Evolutionary conservation across 331 rosid species (phyloP).

Genomic region (Malus hybrid): DNA sequence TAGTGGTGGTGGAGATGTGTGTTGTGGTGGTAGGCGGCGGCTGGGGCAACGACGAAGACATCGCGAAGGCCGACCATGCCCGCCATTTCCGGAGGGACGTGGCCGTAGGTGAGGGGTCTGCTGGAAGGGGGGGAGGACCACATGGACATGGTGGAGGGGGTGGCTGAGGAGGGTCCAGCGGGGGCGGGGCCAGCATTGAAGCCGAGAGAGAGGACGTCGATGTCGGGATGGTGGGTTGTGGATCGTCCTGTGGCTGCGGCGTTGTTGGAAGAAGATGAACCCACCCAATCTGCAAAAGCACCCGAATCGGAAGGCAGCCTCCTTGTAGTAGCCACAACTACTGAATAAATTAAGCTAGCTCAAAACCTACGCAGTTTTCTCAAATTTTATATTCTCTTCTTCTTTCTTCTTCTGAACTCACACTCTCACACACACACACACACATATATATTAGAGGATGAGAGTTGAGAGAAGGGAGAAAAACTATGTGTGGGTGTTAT

Average conservation of each 20-base stretch:
- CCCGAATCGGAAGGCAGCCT: conserved; percentile 88
- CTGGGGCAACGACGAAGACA: conserved; percentile 63
- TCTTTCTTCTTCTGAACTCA: neutral
- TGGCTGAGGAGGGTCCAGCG: conserved; percentile 41
- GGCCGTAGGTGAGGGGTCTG: conserved; percentile 47
- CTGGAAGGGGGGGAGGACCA: conserved; percentile 17
- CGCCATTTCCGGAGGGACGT: conserved; percentile 53
- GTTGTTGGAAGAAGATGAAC: conserved; percentile 14
- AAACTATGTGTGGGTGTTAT: neutral
- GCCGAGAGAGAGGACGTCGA: conserved; percentile 76
- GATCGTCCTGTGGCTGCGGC: conserved; percentile 22
- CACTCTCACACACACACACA: too few species aligned
- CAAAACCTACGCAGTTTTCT: neutral
- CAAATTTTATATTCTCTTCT: neutral
- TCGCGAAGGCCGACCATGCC: conserved; percentile 69
- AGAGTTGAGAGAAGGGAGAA: too few species aligned
- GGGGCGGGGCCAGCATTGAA: conserved; percentile 74
- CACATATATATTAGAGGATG: neutral
- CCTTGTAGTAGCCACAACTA: conserved; percentile 99
- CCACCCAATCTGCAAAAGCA: conserved; percentile 90
- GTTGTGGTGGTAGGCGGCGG: conserved; percentile 41
- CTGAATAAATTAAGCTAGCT: neutral
- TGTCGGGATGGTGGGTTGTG: conserved; percentile 14
- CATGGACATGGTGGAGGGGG: conserved; percentile 13
- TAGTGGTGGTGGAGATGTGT: conserved; percentile 22